Evolutionary conservation across 2,329 filamentous ascomycete genomes (phyloP).

Genomic region (Teratosphaeria epicoccoides): DNA sequence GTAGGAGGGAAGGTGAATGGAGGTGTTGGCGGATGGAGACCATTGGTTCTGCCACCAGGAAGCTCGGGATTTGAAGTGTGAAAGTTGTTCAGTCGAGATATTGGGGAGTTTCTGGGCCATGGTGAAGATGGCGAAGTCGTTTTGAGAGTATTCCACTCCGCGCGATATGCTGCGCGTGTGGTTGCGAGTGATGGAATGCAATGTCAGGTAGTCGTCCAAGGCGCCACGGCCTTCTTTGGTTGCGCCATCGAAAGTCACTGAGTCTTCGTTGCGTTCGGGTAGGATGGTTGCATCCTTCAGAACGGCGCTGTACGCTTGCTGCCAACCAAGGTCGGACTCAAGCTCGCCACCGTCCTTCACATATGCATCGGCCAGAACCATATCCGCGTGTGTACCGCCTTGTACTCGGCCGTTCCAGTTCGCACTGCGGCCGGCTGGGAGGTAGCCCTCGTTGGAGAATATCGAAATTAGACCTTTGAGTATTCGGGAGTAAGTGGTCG

Average conservation of each 20-base stretch:
- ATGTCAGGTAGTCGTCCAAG: slow-evolving; percentile 53
- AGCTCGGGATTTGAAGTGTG: not conserved
- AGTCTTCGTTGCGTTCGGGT: slow-evolving; percentile 49
- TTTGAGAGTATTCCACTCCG: slow-evolving; percentile 56
- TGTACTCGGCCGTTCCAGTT: slow-evolving; percentile 59
- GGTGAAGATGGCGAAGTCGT: slow-evolving; percentile 57
- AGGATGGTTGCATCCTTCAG: slow-evolving; percentile 53
- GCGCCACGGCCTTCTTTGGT: slow-evolving; percentile 59
- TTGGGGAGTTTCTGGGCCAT: slow-evolving; percentile 49
- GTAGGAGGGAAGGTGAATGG: slow-evolving; percentile 19
- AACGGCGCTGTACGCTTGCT: slow-evolving; percentile 50
- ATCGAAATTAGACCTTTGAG: slow-evolving; percentile 58
- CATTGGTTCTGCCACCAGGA: slow-evolving; percentile 56
- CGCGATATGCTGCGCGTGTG: slow-evolving; percentile 52
- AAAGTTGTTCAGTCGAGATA: slow-evolving; percentile 55
- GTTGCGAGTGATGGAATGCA: slow-evolving; percentile 50
- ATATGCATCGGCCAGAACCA: slow-evolving; percentile 60
- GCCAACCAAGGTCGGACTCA: slow-evolving; percentile 46
- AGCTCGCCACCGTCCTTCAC: slow-evolving; percentile 45
- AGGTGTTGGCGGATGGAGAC: slow-evolving; percentile 46
- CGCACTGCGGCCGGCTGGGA: slow-evolving; percentile 59
- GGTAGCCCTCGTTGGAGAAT: slow-evolving; percentile 53
- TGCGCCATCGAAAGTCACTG: slow-evolving; percentile 46
- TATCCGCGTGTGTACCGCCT: slow-evolving; percentile 56
- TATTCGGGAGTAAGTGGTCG: slow-evolving; percentile 51